Conservation (phyloP, 164 flowering plant species). For the Paratinospora sagittata region DNA sequence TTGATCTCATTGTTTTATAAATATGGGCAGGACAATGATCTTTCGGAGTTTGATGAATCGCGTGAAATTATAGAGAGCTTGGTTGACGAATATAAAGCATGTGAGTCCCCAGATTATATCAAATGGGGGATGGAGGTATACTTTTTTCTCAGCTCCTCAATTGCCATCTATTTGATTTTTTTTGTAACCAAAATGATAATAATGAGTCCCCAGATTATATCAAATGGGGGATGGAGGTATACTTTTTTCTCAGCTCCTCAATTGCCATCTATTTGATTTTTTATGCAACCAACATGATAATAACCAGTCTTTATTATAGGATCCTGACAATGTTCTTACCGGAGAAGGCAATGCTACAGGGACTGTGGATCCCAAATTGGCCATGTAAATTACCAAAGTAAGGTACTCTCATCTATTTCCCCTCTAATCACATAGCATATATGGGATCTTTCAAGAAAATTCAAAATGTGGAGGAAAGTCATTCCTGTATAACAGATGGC, state of each 20-base stretch:
- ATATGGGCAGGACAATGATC: constrained; percentile 81
- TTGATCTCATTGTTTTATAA: not conserved
- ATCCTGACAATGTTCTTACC: constrained; percentile 59
- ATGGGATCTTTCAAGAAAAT: not conserved
- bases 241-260: constrained; percentile 3
- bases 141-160: constrained; percentile 3
- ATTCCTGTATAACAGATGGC: not conserved
- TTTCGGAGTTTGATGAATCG: constrained; percentile 98
- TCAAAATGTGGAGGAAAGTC: not conserved
- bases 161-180: not conserved
- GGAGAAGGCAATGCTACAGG: constrained; percentile 84
- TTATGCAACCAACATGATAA: not conserved
- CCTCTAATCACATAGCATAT: not conserved
- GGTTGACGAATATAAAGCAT: constrained; percentile 98
- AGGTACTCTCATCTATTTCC: constrained; percentile 1
- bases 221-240: constrained; percentile 99
- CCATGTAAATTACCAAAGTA: constrained; percentile 17
- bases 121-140: constrained; percentile 99
- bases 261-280: constrained; percentile 1
- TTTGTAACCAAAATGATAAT: not conserved
- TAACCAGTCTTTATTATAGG: constrained; percentile 40
- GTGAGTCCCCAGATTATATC: constrained; percentile 97
- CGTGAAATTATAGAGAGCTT: constrained; percentile 89
- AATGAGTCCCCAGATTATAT: constrained; percentile 97
- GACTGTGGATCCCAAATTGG: constrained; percentile 53